Percentiles rank a stretch among this genome's conserved stretches.
Conservation (phyloP, 192 early-diverging fungal species). For the Phlyctochytrium arcticum region DNA sequence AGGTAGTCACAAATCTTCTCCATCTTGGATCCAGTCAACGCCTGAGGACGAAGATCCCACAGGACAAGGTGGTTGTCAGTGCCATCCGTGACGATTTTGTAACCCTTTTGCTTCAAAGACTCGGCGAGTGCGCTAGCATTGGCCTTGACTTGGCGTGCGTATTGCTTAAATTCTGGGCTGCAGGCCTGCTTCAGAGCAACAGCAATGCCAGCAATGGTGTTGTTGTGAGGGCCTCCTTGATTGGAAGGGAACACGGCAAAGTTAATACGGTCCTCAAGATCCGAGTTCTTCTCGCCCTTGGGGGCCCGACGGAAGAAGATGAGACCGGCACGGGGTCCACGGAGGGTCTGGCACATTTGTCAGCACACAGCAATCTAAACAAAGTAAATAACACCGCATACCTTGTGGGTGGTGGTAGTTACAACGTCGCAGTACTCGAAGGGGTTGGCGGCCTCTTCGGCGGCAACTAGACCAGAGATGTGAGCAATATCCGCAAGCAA, state of each 20-base stretch:
- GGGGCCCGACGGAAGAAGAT: constrained; percentile 95
- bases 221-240: constrained; percentile 99
- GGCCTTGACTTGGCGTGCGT: constrained; percentile 92
- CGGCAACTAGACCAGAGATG: constrained; percentile 93
- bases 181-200: constrained; percentile 98
- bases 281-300: constrained; percentile 60
- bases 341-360: constrained; percentile 84
- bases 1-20: constrained; percentile 98
- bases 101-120: constrained; percentile 72
- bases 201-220: constrained; percentile 98
- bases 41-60: constrained; percentile 92
- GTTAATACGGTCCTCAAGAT: constrained; percentile 93
- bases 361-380: too few relatives aligned
- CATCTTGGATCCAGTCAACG: constrained; percentile 93
- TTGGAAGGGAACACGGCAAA: constrained; percentile 99
- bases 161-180: constrained; percentile 86
- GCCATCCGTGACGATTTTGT: constrained; percentile 92
- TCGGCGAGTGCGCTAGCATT: constrained; percentile 87
- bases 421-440: constrained; percentile 98
- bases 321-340: constrained; percentile 97
- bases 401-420: constrained; percentile 99
- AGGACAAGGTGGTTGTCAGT: constrained; percentile 98
- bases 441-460: constrained; percentile 84
- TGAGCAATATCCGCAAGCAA: constrained; percentile 99
- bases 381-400: too few relatives aligned